Evolutionary conservation across 805 yeast species (phyloP).

Genomic region (Zygotorulaspora sp.): DNA sequence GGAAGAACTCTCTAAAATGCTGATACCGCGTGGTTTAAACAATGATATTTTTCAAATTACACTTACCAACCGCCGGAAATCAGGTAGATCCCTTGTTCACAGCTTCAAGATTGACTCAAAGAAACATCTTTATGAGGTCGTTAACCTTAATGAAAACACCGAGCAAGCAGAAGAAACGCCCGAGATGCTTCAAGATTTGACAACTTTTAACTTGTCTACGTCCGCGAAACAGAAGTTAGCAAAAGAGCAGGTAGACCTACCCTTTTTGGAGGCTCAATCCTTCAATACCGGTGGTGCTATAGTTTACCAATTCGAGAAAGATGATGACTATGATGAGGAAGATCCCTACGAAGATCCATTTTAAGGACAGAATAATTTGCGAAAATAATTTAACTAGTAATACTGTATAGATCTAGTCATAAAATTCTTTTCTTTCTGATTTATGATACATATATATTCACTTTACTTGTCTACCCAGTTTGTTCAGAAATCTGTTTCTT

Average conservation of each 20-base stretch:
- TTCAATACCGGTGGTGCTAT: conserved; percentile 87
- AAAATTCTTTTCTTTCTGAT: too few relatives aligned
- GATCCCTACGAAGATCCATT: conserved; percentile 98
- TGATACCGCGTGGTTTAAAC: conserved; percentile 53
- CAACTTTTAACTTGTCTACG: conserved; percentile 83
- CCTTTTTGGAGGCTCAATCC: conserved; percentile 84
- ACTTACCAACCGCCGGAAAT: conserved; percentile 69
- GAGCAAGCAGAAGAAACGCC: conserved; percentile 42
- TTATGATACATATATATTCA: too few relatives aligned
- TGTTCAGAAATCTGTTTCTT: conserved; percentile 11
- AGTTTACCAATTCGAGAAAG: conserved; percentile 91
- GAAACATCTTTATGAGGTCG: conserved; percentile 40
- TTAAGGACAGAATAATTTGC: too few relatives aligned
- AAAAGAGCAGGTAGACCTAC: conserved; percentile 80
- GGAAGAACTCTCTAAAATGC: conserved; percentile 36
- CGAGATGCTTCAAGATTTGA: conserved; percentile 59
- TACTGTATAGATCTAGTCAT: too few relatives aligned
- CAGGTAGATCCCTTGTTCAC: conserved; percentile 71
- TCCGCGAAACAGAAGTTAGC: conserved; percentile 72
- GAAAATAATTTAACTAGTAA: too few relatives aligned
- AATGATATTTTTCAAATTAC: conserved; percentile 42
- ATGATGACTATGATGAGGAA: conserved; percentile 96
- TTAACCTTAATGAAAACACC: conserved; percentile 26
- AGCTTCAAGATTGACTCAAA: conserved; percentile 48
- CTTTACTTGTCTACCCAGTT: too few relatives aligned